phyloP scores from a whole-genome alignment of 2,329 filamentous ascomycete species.

The Fusarium sp. region DNA sequence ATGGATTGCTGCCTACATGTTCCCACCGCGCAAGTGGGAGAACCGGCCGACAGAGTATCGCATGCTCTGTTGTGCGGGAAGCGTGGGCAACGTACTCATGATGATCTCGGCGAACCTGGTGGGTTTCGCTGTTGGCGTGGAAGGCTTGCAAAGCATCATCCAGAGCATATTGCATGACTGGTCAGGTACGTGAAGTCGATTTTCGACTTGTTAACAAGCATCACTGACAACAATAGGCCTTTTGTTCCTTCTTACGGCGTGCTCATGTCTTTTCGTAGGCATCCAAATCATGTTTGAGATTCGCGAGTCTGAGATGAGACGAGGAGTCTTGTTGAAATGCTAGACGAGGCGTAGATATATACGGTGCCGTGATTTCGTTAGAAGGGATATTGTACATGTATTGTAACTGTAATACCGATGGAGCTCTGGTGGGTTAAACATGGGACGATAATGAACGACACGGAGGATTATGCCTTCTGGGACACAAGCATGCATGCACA shows the following conservation, averaged over 20 bases:
- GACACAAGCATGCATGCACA: not conserved
- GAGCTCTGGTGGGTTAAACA: not conserved
- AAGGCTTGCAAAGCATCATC: slow-evolving; percentile 83
- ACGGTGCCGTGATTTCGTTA: not conserved
- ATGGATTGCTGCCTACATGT: slow-evolving; percentile 75
- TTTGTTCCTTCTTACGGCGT: slow-evolving; percentile 78
- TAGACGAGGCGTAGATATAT: slow-evolving; percentile 49
- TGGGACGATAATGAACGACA: slow-evolving; percentile 15
- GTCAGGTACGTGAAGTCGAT: slow-evolving; percentile 63
- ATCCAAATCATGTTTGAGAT: slow-evolving; percentile 98
- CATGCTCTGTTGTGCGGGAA: slow-evolving; percentile 82
- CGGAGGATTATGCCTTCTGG: not conserved
- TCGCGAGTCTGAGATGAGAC: slow-evolving; percentile 83
- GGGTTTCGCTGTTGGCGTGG: slow-evolving; percentile 91
- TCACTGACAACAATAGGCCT: slow-evolving; percentile 62
- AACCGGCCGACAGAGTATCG: slow-evolving; percentile 77
- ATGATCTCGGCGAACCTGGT: slow-evolving; percentile 97
- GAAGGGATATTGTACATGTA: slow-evolving; percentile 23
- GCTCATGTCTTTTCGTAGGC: slow-evolving; percentile 81
- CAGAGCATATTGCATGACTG: slow-evolving; percentile 80
- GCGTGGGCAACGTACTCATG: slow-evolving; percentile 86
- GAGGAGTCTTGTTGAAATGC: slow-evolving; percentile 86
- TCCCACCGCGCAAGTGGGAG: slow-evolving; percentile 79
- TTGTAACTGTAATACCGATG: slow-evolving; percentile 23
- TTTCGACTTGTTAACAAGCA: not conserved